A percentile compares a stretch with the other conserved stretches of the same genome.
Conservation (phyloP, 805 yeast species). For the Wickerhamiella occidentalis region DNA sequence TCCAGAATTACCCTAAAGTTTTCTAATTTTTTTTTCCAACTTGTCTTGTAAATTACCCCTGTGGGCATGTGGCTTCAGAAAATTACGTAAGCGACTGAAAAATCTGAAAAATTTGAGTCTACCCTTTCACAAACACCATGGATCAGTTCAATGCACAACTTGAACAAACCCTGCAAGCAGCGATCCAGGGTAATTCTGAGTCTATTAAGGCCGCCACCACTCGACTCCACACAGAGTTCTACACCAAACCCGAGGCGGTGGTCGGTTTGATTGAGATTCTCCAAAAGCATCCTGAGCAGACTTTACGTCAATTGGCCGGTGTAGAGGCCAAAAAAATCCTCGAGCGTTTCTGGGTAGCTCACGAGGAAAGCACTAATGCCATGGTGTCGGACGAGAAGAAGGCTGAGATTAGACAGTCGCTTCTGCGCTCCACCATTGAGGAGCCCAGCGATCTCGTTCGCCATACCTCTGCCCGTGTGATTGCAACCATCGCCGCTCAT, state of each 20-base stretch:
- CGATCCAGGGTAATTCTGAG: conserved; percentile 59
- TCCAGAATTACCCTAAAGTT: background rate
- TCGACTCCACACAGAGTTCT: conserved; percentile 60
- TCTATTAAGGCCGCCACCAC: conserved; percentile 75
- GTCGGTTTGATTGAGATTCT: conserved; percentile 76
- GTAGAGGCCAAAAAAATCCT: conserved; percentile 89
- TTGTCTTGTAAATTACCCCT: no score
- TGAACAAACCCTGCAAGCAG: conserved; percentile 67
- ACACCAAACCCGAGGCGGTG: conserved; percentile 54
- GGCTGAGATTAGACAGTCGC: conserved; percentile 50
- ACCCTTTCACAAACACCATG: conserved; percentile 10
- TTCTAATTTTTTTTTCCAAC: no score
- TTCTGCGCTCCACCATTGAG: conserved; percentile 55
- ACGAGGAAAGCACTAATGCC: conserved; percentile 19
- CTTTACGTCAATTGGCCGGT: conserved; percentile 83
- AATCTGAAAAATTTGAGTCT: background rate
- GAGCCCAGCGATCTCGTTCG: conserved; percentile 57
- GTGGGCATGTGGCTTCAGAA: background rate
- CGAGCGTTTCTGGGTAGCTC: conserved; percentile 48
- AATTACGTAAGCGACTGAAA: background rate
- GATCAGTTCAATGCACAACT: conserved; percentile 44
- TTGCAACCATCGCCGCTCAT: conserved; percentile 68
- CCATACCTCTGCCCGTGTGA: conserved; percentile 81
- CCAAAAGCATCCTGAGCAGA: conserved; percentile 55
- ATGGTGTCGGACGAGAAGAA: conserved; percentile 38